These are phyloP conservation scores for Fusarium chaquense DNA, from an alignment of 2,329 filamentous ascomycete genomes.

Conservation along the genomic window DNA sequence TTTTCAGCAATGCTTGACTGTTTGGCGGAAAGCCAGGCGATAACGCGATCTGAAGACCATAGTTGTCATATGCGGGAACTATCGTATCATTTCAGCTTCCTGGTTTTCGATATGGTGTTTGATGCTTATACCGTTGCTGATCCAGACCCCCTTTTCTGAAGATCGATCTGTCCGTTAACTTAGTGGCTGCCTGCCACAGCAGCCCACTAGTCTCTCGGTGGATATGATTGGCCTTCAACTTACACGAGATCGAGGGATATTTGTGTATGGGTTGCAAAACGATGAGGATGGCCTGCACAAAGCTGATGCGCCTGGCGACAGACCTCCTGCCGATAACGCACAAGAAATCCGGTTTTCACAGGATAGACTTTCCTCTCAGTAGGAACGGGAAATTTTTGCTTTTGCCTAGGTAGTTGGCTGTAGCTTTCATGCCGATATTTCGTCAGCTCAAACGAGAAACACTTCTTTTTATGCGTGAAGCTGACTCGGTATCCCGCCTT, in stretches of 20 bases:
- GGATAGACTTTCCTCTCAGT: not conserved
- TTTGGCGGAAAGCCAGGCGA: conserved; percentile 30
- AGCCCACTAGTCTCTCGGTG: conserved; percentile 19
- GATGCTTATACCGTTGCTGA: conserved; percentile 25
- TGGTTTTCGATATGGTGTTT: conserved; percentile 21
- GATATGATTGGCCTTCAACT: conserved; percentile 36
- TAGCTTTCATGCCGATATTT: not conserved
- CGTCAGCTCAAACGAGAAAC: conserved; percentile 6
- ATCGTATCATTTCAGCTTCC: conserved; percentile 11
- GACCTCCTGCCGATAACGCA: not conserved
- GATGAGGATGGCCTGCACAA: not conserved
- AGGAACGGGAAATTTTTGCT: not conserved
- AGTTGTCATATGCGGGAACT: conserved; percentile 30
- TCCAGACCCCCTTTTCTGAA: conserved; percentile 29
- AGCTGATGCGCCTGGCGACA: not conserved
- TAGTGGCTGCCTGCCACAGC: conserved; percentile 35
- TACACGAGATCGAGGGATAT: conserved; percentile 28
- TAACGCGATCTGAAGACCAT: conserved; percentile 15
- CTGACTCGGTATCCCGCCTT: conserved; percentile 14
- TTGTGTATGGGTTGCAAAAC: conserved; percentile 17
- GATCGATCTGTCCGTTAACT: conserved; percentile 33
- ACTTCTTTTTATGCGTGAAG: conserved; percentile 6
- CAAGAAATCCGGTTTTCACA: not conserved
- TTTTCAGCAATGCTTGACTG: conserved; percentile 5
- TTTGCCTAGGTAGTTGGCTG: not conserved